A percentile compares a stretch with the other conserved stretches of the same genome.
These are phyloP conservation scores for Huntiella savannae DNA, from an alignment of 2,329 filamentous ascomycete genomes.

Conservation along the genomic window DNA sequence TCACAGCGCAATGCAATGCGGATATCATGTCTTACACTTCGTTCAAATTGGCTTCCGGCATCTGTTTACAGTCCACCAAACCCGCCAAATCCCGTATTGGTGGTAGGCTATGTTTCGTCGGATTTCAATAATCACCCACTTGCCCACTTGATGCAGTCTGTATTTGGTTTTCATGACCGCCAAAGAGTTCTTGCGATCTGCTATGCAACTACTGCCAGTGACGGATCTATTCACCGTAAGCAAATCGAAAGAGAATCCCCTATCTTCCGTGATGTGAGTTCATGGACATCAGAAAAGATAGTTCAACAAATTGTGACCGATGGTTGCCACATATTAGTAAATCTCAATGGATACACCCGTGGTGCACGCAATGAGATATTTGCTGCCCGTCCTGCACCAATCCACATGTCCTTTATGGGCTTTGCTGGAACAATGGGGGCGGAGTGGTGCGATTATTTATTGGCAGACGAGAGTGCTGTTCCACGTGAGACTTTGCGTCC, in stretches of 20 bases:
- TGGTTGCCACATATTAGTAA: constrained; percentile 83
- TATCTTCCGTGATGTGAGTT: constrained; percentile 73
- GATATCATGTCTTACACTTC: constrained; percentile 78
- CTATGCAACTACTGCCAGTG: constrained; percentile 85
- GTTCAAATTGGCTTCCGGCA: constrained; percentile 65
- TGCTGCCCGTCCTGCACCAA: constrained; percentile 77
- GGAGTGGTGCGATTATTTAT: constrained; percentile 95
- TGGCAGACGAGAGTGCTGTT: constrained; percentile 76
- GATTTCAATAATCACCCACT: constrained; percentile 98
- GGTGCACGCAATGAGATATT: constrained; percentile 97
- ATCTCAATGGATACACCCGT: constrained; percentile 93
- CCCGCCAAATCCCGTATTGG: constrained; percentile 67
- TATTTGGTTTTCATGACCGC: constrained; percentile 76
- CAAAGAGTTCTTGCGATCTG: constrained; percentile 66
- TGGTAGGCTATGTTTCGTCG: constrained; percentile 88
- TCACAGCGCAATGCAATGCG: constrained; percentile 86
- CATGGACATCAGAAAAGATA: constrained; percentile 67
- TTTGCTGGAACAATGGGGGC: constrained; percentile 91
- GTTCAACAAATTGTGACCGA: constrained; percentile 75
- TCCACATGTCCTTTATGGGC: constrained; percentile 99
- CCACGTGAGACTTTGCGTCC: constrained; percentile 66
- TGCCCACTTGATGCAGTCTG: constrained; percentile 96
- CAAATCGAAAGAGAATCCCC: constrained; percentile 90
- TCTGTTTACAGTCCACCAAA: constrained; percentile 70
- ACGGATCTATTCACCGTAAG: constrained; percentile 70